Evolutionary conservation across 176 grass and related monocot genomes (phyloP), one percentile per base, ranked within the genome.

Genomic region (Coix lacrymajobi): DNA sequence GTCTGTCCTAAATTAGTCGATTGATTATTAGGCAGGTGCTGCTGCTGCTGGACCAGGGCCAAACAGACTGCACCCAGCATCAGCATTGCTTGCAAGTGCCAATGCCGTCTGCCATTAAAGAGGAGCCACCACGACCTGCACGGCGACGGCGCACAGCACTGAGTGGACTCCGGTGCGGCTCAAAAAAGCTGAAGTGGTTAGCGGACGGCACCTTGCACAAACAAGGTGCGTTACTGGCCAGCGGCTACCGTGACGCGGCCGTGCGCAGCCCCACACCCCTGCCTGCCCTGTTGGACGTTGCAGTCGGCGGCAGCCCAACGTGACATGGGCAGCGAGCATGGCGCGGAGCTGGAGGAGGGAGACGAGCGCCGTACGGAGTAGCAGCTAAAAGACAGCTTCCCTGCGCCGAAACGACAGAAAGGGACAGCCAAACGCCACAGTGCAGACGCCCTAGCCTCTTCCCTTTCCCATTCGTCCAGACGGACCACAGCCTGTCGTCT

Each of bases 391-490:
- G 73, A 79, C 79, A 86, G 79, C 67, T 86, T 86, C 73, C 68
- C 57, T 39, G 60, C n/a, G 84, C 79, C 79, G 4, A 79, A 75
- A 75, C 68, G 88, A 86, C 73, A 62, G 80, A 62, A 66, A 90
- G 66, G 67, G 79, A 69, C 79, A 60, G 66, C 67, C 74, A 66
- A 83, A 62, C 56, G 4, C 58, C 46, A 58, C 2, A 62, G 1
- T 46, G 44, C 44, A 46, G 76, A 36, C 34, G 16, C 38, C 2
- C 9, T n/a, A 26, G 1, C 11, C 5, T 51, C 1, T 32, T 17
- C 17, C 7, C 78, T 16, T 56, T 22, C 76, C 69, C 49, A 54
- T 63, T 82, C 36, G 82, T 69, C 37, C 58, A 48, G 25, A 44
- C 46, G 73, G 88, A 73, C 67, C 67, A 74, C 74, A 74, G 65